These are phyloP conservation scores for Calonectria ilicicola DNA, from an alignment of 2,329 filamentous ascomycete genomes.

Conservation along the genomic window DNA sequence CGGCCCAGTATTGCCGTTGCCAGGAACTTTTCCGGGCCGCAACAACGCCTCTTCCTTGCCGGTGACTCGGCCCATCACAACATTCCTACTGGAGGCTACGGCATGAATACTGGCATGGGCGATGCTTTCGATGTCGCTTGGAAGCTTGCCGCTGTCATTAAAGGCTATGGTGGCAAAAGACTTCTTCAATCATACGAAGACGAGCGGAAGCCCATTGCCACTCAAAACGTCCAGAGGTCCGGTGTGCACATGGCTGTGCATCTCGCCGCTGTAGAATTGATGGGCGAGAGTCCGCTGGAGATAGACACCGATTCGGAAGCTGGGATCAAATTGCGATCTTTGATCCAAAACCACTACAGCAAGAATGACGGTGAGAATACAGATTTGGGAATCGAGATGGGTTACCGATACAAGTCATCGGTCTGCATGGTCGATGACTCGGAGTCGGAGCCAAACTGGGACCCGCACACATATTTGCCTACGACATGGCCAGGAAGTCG, in stretches of 20 bases:
- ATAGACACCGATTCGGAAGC: not conserved
- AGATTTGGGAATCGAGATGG: constrained; percentile 44
- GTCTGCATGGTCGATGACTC: constrained; percentile 4
- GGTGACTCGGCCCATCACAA: constrained; percentile 53
- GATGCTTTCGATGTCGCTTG: constrained; percentile 50
- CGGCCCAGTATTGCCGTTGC: constrained; percentile 38
- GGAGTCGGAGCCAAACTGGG: constrained; percentile 11
- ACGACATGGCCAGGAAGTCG: constrained; percentile 23
- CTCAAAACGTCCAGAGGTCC: constrained; percentile 29
- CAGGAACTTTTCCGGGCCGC: constrained; percentile 39
- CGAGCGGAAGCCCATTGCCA: constrained; percentile 36
- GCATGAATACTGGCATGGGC: constrained; percentile 52
- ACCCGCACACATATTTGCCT: constrained; percentile 8
- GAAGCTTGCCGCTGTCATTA: constrained; percentile 47
- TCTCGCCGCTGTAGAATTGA: not conserved
- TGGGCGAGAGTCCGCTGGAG: not conserved
- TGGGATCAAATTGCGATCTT: not conserved
- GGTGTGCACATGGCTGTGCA: constrained; percentile 19
- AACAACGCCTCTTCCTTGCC: constrained; percentile 50
- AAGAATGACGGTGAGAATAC: constrained; percentile 42
- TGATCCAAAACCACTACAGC: not conserved
- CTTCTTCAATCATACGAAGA: constrained; percentile 41
- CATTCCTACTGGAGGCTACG: constrained; percentile 50
- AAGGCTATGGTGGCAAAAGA: constrained; percentile 18
- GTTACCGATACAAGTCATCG: constrained; percentile 36